Evolutionary conservation across 768 basidiomycete genomes (phyloP).

Genomic region (Boletus edulis): DNA sequence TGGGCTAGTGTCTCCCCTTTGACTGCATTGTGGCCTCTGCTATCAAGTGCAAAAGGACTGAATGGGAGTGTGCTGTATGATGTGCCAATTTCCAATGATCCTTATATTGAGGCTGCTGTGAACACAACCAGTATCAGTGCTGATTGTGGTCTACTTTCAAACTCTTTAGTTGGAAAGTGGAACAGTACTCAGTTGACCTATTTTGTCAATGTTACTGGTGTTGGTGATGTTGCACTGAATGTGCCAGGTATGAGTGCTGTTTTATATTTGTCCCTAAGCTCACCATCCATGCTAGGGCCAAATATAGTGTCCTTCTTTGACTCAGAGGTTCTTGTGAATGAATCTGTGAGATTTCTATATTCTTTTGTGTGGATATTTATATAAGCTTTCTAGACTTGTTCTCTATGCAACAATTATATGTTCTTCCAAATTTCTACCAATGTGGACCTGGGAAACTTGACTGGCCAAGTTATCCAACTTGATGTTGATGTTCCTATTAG

Average conservation of each 20-base stretch:
- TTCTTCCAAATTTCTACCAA: neutral
- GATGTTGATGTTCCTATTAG: neutral
- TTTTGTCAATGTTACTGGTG: conserved; percentile 2
- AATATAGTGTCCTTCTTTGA: neutral
- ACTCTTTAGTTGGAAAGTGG: neutral
- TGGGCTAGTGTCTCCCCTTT: neutral
- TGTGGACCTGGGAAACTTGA: conserved; percentile 1
- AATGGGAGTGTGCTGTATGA: conserved; percentile 17
- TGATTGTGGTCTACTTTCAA: conserved; percentile 14
- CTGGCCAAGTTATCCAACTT: neutral
- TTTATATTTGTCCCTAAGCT: neutral
- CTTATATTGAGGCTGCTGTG: conserved; percentile 9
- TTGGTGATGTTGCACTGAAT: neutral
- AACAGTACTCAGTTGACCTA: neutral
- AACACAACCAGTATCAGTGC: conserved; percentile 16
- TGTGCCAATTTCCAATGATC: neutral
- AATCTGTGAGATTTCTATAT: neutral
- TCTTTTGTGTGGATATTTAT: neutral
- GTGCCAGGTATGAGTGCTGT: neutral
- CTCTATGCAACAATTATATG: neutral
- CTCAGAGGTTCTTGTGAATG: no score
- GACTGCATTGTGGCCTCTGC: neutral
- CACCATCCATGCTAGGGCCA: neutral
- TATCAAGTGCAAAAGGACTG: conserved; percentile 4
- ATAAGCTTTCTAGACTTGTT: neutral